These are phyloP conservation scores for Brassica balearica DNA, from an alignment of 441 rosid genomes.

Conservation along the genomic window DNA sequence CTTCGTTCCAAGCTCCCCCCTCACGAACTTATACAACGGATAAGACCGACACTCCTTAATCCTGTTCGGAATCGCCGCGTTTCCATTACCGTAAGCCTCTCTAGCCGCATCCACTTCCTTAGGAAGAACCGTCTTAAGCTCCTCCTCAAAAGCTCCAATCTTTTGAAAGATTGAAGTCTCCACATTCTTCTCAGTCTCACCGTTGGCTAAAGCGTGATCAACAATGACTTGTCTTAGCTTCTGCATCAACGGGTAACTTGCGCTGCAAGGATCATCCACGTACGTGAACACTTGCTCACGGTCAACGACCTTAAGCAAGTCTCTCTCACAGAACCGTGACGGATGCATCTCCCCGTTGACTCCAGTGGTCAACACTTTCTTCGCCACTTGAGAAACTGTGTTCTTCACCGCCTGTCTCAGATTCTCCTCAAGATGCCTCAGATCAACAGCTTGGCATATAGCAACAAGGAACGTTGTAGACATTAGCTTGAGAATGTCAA, in stretches of 20 bases:
- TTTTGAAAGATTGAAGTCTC: conserved; percentile 67
- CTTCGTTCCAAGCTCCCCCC: conserved; percentile 63
- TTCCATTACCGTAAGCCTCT: conserved; percentile 50
- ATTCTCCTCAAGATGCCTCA: conserved; percentile 65
- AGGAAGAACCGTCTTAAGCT: conserved; percentile 57
- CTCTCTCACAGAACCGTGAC: conserved; percentile 44
- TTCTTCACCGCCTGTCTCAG: conserved; percentile 50
- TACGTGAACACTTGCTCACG: conserved; percentile 67
- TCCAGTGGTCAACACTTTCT: conserved; percentile 44
- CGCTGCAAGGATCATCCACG: conserved; percentile 67
- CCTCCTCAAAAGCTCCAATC: conserved; percentile 70
- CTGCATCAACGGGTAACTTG: conserved; percentile 71
- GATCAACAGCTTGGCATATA: conserved; percentile 45
- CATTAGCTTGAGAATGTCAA: conserved; percentile 51
- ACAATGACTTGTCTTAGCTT: conserved; percentile 75
- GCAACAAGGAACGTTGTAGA: conserved; percentile 43
- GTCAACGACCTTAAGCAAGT: conserved; percentile 48
- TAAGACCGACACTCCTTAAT: conserved; percentile 76
- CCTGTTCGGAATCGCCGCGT: conserved; percentile 53
- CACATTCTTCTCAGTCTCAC: conserved; percentile 58
- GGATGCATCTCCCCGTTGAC: conserved; percentile 44
- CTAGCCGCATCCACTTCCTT: conserved; percentile 67
- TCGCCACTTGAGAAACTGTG: conserved; percentile 46
- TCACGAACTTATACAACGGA: conserved; percentile 64
- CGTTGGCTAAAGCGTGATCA: conserved; percentile 68